A percentile compares a stretch with the other conserved stretches of the same genome.
Evolutionary conservation across 805 yeast genomes (phyloP).

Genomic region (Saccharomycopsis malanga): DNA sequence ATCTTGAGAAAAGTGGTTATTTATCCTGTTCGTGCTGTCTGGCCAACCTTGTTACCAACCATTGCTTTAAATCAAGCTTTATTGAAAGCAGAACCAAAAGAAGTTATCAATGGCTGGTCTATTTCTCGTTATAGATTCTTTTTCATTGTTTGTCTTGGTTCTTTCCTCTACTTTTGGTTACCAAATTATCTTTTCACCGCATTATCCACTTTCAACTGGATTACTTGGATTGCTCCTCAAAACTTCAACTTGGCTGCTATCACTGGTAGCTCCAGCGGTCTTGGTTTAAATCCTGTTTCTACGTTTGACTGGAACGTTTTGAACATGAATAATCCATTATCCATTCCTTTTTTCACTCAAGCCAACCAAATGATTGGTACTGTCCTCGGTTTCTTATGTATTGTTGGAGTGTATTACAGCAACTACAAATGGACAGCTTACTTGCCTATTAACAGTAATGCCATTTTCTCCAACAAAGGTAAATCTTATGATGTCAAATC

Average conservation of each 20-base stretch:
- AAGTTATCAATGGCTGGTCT: conserved; percentile 30
- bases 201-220: conserved; percentile 44
- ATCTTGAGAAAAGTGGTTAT: conserved; percentile 50
- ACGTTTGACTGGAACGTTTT: conserved; percentile 48
- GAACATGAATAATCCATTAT: conserved; percentile 31
- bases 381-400: conserved; percentile 28
- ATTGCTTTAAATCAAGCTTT: conserved; percentile 44
- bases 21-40: conserved; percentile 44
- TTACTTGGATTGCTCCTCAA: conserved; percentile 49
- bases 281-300: conserved; percentile 49
- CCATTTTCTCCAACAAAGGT: conserved; percentile 47
- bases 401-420: conserved; percentile 35
- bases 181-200: conserved; percentile 39
- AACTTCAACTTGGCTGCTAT: conserved; percentile 41
- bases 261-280: conserved; percentile 41
- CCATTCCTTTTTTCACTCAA: conserved; percentile 38
- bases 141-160: conserved; percentile 28
- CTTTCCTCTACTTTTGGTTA: conserved; percentile 40
- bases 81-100: conserved; percentile 31
- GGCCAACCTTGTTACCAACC: conserved; percentile 48
- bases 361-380: conserved; percentile 32
- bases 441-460: conserved; percentile 42
- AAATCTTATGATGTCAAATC: conserved; percentile 38
- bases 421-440: conserved; percentile 35
- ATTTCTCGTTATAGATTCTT: conserved; percentile 31